These are phyloP conservation scores for Helichrysum umbraculigerum DNA, from an alignment of 129 eudicot genomes.

Conservation along the genomic window DNA sequence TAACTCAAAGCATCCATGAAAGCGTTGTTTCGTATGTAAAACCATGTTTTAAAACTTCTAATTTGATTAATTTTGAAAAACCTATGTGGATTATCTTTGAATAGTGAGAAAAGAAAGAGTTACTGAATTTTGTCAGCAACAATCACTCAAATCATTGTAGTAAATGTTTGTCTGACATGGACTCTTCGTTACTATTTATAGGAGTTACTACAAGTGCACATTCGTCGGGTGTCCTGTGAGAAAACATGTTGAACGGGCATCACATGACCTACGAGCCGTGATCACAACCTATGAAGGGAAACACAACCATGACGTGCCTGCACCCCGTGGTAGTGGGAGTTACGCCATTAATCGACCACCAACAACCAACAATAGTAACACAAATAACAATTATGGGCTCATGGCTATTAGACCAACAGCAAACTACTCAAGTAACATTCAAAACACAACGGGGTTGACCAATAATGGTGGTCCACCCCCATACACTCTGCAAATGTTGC, in stretches of 20 bases:
- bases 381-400: slow-evolving; percentile 38
- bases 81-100: not conserved
- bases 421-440: slow-evolving; percentile 36
- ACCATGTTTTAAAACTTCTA: not conserved
- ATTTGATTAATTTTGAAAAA: not conserved
- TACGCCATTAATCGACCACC: slow-evolving; percentile 56
- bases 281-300: slow-evolving; percentile 98
- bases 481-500: slow-evolving; percentile 73
- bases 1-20: slow-evolving; percentile 1
- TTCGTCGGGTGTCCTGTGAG: slow-evolving; percentile 78
- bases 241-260: slow-evolving; percentile 94
- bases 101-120: not conserved
- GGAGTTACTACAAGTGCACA: slow-evolving; percentile 99
- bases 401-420: slow-evolving; percentile 64
- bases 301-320: slow-evolving; percentile 97
- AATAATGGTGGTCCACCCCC: slow-evolving; percentile 56
- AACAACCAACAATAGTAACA: slow-evolving; percentile 20
- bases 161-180: not conserved
- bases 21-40: slow-evolving; percentile 2
- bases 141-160: not conserved
- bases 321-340: slow-evolving; percentile 86
- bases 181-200: slow-evolving; percentile 21
- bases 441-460: slow-evolving; percentile 39
- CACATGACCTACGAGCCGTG: slow-evolving; percentile 86
- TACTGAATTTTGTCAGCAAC: not conserved